A percentile compares a stretch with the other conserved stretches of the same genome.
Evolutionary conservation across 495 filamentous ascomycete species (phyloP).

Genomic region (Durotheca rogersii): DNA sequence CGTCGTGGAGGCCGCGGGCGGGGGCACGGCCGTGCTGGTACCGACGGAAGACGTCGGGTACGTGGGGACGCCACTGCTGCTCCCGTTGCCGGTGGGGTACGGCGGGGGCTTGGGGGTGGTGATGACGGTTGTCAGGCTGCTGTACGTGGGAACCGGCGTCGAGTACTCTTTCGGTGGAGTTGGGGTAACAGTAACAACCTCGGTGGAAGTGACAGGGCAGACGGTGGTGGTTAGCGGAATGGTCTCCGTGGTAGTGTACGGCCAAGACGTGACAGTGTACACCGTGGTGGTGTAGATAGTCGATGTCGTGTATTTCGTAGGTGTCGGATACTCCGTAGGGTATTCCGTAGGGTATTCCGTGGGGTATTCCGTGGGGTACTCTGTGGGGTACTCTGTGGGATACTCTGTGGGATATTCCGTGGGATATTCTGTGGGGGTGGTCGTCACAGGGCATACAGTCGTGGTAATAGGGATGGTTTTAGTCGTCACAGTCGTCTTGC

Average conservation of each 20-base stretch:
- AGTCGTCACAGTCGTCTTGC: slow-evolving; percentile 28
- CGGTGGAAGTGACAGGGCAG: slow-evolving; percentile 13
- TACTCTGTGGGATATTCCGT: no score
- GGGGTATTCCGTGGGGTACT: background rate
- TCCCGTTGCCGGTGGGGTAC: slow-evolving; percentile 11
- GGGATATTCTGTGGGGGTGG: background rate
- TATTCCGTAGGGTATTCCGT: no score
- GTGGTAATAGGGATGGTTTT: slow-evolving; percentile 35
- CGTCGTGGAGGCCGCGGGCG: slow-evolving; percentile 8
- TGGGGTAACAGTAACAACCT: no score
- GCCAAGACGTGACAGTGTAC: slow-evolving; percentile 41
- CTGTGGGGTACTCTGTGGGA: no score
- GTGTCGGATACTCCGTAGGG: no score
- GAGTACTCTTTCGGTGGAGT: no score
- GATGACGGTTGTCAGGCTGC: slow-evolving; percentile 7
- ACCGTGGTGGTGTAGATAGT: slow-evolving; percentile 40
- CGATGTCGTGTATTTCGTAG: slow-evolving; percentile 41
- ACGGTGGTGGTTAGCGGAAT: slow-evolving; percentile 21
- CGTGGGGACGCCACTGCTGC: background rate
- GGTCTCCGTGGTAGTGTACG: slow-evolving; percentile 12
- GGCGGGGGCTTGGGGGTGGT: slow-evolving; percentile 9
- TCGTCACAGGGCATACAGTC: slow-evolving; percentile 36
- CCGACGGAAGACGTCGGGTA: slow-evolving; percentile 2
- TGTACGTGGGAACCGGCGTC: no score
- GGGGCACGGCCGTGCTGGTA: slow-evolving; percentile 8